A percentile compares a stretch with the other conserved stretches of the same genome.
Conservation (phyloP, 345 rosid species). For the Gossypium mustelinum region DNA sequence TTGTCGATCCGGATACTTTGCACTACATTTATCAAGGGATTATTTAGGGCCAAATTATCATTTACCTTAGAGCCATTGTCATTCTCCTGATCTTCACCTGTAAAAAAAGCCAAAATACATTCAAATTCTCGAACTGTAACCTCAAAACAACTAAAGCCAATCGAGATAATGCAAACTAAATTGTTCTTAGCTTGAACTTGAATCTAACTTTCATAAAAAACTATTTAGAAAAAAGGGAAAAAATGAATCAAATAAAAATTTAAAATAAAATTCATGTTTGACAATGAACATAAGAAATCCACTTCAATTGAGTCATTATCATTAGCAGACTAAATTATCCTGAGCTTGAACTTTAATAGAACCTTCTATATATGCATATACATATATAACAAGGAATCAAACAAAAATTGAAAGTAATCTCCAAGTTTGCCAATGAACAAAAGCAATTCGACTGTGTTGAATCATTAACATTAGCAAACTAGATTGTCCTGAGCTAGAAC, state of each 20-base stretch:
- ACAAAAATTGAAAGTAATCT: background rate
- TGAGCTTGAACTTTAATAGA: background rate
- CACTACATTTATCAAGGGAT: conserved; percentile 25
- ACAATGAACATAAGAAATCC: background rate
- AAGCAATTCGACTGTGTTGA: background rate
- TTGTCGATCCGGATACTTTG: conserved; percentile 20
- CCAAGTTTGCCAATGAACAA: background rate
- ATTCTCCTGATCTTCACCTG: conserved; percentile 72
- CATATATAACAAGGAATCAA: background rate
- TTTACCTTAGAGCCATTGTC: conserved; percentile 39
- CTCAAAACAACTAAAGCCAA: background rate
- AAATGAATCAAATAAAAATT: background rate
- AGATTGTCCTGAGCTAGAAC: background rate
- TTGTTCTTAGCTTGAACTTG: no score
- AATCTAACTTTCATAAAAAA: no score
- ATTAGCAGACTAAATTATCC: background rate
- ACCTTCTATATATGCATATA: background rate
- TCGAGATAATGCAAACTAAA: no score
- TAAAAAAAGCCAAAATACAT: conserved; percentile 16
- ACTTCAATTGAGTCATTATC: background rate
- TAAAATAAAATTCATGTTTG: background rate
- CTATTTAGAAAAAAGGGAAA: no score
- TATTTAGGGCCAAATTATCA: conserved; percentile 26
- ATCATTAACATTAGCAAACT: background rate
- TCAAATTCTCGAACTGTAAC: background rate